Evolutionary conservation across 495 filamentous ascomycete species (phyloP).

Genomic region (Jackrogersella minutella): DNA sequence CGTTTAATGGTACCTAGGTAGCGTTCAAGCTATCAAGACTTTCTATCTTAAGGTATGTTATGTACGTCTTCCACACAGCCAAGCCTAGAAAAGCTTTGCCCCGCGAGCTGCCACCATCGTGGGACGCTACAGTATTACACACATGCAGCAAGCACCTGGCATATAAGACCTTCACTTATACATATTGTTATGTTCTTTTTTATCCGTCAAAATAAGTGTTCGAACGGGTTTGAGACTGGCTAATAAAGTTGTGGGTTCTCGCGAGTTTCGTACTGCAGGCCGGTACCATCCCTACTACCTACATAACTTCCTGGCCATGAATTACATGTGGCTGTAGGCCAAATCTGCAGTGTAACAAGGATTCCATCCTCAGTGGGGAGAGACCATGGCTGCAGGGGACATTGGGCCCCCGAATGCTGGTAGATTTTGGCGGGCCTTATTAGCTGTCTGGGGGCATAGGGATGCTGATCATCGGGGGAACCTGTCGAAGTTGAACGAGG

Average conservation of each 20-base stretch:
- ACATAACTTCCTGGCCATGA: too few species aligned
- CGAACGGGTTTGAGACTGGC: slow-evolving; percentile 21
- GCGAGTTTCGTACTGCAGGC: slow-evolving; percentile 20
- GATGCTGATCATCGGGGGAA: slow-evolving; percentile 36
- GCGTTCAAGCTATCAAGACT: not conserved
- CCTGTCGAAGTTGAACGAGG: slow-evolving; percentile 22
- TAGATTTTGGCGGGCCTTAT: slow-evolving; percentile 29
- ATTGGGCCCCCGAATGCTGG: slow-evolving; percentile 27
- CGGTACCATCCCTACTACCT: not conserved
- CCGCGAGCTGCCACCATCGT: slow-evolving; percentile 6
- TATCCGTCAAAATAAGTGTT: slow-evolving; percentile 33
- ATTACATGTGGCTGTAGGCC: slow-evolving; percentile 30
- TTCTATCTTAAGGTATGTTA: slow-evolving; percentile 24
- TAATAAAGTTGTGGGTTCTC: slow-evolving; percentile 27
- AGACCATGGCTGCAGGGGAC: slow-evolving; percentile 20
- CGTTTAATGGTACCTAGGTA: too few species aligned
- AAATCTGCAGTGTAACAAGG: slow-evolving; percentile 41
- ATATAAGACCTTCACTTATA: slow-evolving; percentile 35
- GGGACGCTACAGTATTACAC: slow-evolving; percentile 13
- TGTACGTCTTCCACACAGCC: not conserved
- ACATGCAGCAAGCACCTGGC: not conserved
- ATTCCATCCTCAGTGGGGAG: slow-evolving; percentile 42
- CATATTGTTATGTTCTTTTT: slow-evolving; percentile 9
- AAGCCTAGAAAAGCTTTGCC: not conserved
- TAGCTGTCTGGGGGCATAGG: slow-evolving; percentile 19